Conservation (phyloP, 768 basidiomycete genomes). For the Filobasidium floriforme region DNA sequence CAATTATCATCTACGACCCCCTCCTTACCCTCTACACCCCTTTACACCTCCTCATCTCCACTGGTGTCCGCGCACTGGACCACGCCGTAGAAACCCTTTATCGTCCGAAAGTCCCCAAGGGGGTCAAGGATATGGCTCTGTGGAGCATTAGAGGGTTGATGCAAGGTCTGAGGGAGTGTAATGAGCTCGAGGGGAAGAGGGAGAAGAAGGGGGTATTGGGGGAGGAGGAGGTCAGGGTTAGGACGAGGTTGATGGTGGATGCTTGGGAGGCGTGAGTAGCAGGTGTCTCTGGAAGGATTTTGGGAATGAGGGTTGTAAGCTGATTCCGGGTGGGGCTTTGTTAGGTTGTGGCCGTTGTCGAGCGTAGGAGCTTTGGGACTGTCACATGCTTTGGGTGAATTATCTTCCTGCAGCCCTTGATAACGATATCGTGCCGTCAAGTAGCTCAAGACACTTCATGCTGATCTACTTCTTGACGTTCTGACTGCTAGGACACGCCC, state of each 20-base stretch:
- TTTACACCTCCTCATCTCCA: constrained; percentile 69
- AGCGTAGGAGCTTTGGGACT: constrained; percentile 53
- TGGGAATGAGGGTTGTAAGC: constrained; percentile 39
- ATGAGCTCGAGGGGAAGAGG: constrained; percentile 50
- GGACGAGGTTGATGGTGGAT: constrained; percentile 65
- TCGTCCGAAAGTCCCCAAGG: constrained; percentile 53
- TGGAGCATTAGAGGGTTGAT: constrained; percentile 65
- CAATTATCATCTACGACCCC: constrained; percentile 67
- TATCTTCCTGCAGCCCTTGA: constrained; percentile 29
- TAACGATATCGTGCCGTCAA: too few species aligned
- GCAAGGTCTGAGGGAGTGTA: constrained; percentile 61
- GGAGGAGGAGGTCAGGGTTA: constrained; percentile 52
- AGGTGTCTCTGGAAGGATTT: background rate
- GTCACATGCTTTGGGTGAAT: constrained; percentile 65
- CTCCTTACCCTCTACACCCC: constrained; percentile 67
- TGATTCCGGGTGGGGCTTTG: constrained; percentile 41
- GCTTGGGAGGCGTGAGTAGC: constrained; percentile 61
- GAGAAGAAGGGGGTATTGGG: constrained; percentile 61
- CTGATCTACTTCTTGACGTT: background rate
- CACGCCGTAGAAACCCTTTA: constrained; percentile 69
- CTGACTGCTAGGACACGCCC: constrained; percentile 15
- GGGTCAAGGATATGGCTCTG: constrained; percentile 60
- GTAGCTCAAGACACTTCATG: background rate
- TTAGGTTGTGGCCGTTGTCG: constrained; percentile 42
- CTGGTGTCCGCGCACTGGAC: constrained; percentile 69